Evolutionary conservation across 148 eudicot species (phyloP).

Genomic region (Rhododendron molle): DNA sequence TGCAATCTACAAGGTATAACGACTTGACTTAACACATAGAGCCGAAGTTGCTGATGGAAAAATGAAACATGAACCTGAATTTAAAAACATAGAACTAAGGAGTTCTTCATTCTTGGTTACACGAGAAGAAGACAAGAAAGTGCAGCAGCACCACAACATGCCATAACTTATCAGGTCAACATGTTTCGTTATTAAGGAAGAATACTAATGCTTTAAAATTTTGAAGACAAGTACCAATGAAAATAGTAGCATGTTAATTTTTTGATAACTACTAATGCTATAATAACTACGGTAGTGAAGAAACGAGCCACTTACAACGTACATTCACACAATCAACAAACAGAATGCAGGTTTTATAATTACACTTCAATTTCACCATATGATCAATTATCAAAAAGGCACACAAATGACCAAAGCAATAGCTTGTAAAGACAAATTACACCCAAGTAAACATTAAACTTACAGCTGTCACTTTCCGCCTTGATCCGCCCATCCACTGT

Average conservation of each 20-base stretch:
- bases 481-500: constrained; percentile 98
- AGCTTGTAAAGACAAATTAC: neutral
- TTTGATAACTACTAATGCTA: neutral
- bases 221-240: neutral
- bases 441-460: constrained; percentile 18
- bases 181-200: neutral
- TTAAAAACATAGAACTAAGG: neutral
- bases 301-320: neutral
- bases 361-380: constrained; percentile 1
- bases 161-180: neutral
- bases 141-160: neutral
- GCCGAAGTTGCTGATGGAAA: neutral
- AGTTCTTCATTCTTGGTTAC: neutral
- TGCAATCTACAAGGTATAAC: neutral
- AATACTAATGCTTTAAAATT: neutral
- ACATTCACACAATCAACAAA: neutral
- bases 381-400: neutral
- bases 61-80: neutral
- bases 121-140: neutral
- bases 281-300: neutral
- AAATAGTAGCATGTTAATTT: neutral
- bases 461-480: constrained; percentile 79
- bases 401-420: constrained; percentile 3
- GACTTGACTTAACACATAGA: neutral
- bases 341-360: neutral